Percentiles rank a stretch among this genome's conserved stretches.
Evolutionary conservation across 2,329 filamentous ascomycete species (phyloP).

Genomic region (Mollisia scopiformis): DNA sequence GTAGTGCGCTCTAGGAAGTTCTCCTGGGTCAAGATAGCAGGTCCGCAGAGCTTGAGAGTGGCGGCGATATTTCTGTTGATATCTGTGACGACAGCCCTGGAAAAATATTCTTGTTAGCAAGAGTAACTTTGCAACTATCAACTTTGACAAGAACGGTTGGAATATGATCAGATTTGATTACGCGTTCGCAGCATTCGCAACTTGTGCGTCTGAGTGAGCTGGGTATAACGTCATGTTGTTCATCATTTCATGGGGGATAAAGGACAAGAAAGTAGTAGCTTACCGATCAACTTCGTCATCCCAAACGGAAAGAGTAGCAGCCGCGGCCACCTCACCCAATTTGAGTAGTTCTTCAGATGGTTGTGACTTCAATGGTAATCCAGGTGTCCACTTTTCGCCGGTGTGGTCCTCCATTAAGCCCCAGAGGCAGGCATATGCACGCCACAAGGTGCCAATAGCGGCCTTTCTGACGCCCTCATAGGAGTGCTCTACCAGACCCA

Average conservation of each 20-base stretch:
- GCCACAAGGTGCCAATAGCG: constrained; percentile 88
- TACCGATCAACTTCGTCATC: constrained; percentile 92
- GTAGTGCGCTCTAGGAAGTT: constrained; percentile 77
- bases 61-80: constrained; percentile 93
- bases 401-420: constrained; percentile 79
- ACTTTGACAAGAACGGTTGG: constrained; percentile 26
- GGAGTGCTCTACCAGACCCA: constrained; percentile 81
- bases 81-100: constrained; percentile 85
- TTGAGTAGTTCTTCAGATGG: constrained; percentile 81
- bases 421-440: constrained; percentile 90
- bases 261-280: constrained; percentile 47
- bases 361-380: constrained; percentile 79
- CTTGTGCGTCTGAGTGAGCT: constrained; percentile 98
- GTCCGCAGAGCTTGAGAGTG: constrained; percentile 88
- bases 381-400: constrained; percentile 85
- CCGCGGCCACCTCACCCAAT: constrained; percentile 84
- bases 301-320: constrained; percentile 84
- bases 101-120: constrained; percentile 44
- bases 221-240: constrained; percentile 89
- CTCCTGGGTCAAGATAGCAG: constrained; percentile 76
- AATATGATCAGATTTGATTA: constrained; percentile 52
- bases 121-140: constrained; percentile 17
- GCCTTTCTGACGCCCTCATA: constrained; percentile 96
- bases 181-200: constrained; percentile 90
- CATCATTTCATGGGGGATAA: constrained; percentile 64